Evolutionary conservation across 75 land plant genomes (phyloP).

Genomic region (Selaginella moellendorffii): DNA sequence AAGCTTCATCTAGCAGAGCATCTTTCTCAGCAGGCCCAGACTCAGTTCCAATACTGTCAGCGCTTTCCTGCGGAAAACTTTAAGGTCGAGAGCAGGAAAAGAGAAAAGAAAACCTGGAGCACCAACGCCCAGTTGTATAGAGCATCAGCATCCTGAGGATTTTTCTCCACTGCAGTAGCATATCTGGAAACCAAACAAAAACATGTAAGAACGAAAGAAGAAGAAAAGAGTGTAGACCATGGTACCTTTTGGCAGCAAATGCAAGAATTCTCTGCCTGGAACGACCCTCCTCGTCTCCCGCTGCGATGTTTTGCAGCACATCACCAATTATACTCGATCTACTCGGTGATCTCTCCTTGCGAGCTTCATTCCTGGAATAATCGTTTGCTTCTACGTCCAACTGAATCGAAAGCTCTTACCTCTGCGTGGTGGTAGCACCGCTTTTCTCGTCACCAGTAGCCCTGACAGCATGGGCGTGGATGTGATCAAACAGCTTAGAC

Average conservation of each 20-base stretch:
- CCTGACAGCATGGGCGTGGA: background rate
- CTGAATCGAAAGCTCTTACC: background rate
- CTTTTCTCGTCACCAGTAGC: background rate
- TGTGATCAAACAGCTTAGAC: background rate
- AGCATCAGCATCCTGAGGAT: constrained; percentile 86
- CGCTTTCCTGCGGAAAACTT: constrained; percentile 68
- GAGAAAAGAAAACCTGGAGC: constrained; percentile 48
- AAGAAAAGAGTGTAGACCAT: background rate
- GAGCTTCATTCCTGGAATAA: background rate
- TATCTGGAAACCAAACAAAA: constrained; percentile 34
- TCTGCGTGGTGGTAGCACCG: background rate
- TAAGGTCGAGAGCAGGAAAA: background rate
- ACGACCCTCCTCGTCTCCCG: constrained; percentile 80
- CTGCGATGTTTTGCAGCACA: constrained; percentile 61
- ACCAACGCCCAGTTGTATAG: constrained; percentile 96
- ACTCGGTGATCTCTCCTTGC: constrained; percentile 5
- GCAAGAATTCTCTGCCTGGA: constrained; percentile 83
- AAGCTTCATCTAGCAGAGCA: constrained; percentile 90
- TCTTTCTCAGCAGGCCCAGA: constrained; percentile 68
- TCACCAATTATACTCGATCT: constrained; percentile 32
- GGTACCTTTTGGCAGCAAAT: constrained; percentile 86
- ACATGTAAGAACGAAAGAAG: background rate
- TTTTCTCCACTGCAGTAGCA: constrained; percentile 81
- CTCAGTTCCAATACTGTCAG: constrained; percentile 74
- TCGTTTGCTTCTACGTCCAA: background rate